Conservation (phyloP, 805 yeast genomes). For the Kuraishia borneana region DNA sequence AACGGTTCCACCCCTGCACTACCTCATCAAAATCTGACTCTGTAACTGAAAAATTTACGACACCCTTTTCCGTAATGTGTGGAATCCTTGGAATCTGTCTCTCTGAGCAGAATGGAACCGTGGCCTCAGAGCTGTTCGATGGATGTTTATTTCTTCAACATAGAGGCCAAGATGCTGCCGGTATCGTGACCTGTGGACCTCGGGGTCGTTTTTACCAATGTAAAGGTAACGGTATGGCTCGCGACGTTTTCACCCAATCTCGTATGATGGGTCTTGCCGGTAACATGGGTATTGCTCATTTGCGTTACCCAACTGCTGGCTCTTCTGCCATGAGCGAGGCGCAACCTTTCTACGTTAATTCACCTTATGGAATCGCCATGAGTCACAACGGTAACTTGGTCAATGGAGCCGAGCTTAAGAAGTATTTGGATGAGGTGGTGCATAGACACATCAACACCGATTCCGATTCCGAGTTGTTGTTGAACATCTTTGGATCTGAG, state of each 20-base stretch:
- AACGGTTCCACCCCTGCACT: too few species aligned
- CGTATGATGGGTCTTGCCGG: constrained; percentile 78
- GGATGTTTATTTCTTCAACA: constrained; percentile 91
- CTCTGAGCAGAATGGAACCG: constrained; percentile 61
- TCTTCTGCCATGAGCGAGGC: constrained; percentile 94
- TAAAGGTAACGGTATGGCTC: constrained; percentile 98
- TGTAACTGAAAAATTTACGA: too few species aligned
- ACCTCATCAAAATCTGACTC: too few species aligned
- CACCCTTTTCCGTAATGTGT: too few species aligned
- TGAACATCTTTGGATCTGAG: constrained; percentile 87
- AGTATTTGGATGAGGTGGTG: constrained; percentile 81
- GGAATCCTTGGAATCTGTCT: constrained; percentile 85
- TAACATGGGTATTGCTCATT: constrained; percentile 89
- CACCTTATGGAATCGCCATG: constrained; percentile 88
- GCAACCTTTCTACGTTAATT: constrained; percentile 95
- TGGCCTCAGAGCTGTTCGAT: constrained; percentile 85
- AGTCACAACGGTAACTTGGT: constrained; percentile 95
- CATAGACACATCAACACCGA: constrained; percentile 98
- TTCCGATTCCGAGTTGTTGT: constrained; percentile 83
- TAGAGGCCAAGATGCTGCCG: constrained; percentile 99
- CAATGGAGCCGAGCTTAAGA: constrained; percentile 66
- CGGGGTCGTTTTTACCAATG: constrained; percentile 94
- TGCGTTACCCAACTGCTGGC: constrained; percentile 97
- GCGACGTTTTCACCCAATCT: constrained; percentile 85
- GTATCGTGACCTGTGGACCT: constrained; percentile 90